These are phyloP conservation scores for Lojkania enalia DNA, from an alignment of 2,329 filamentous ascomycete genomes.

Conservation along the genomic window DNA sequence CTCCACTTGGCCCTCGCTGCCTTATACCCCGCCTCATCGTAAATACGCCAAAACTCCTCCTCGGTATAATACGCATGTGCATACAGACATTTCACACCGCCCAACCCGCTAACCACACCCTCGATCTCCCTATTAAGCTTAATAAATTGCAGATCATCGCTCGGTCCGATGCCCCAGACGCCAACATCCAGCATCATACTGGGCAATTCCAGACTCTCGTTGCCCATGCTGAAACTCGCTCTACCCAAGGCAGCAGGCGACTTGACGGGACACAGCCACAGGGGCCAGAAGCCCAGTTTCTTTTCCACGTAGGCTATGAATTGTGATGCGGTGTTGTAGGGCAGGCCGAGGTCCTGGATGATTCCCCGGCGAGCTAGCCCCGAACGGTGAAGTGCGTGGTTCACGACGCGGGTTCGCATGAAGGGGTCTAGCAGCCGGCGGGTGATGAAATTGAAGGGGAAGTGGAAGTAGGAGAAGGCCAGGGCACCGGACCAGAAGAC, in stretches of 20 bases:
- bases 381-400: constrained; percentile 63
- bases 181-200: constrained; percentile 48
- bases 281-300: constrained; percentile 56
- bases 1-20: constrained; percentile 63
- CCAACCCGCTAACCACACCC: constrained; percentile 65
- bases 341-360: constrained; percentile 66
- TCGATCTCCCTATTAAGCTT: constrained; percentile 70
- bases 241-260: constrained; percentile 23
- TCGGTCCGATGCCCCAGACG: constrained; percentile 64
- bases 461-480: constrained; percentile 63
- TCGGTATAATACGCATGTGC: constrained; percentile 79
- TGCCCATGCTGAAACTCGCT: constrained; percentile 36
- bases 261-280: constrained; percentile 62
- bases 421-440: constrained; percentile 63
- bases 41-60: constrained; percentile 67
- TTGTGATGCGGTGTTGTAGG: constrained; percentile 53
- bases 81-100: constrained; percentile 82
- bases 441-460: constrained; percentile 63
- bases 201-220: constrained; percentile 25
- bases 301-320: constrained; percentile 59
- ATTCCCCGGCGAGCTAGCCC: constrained; percentile 60
- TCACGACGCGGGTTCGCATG: constrained; percentile 64
- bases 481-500: constrained; percentile 67
- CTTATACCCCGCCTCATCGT: constrained; percentile 63
- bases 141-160: constrained; percentile 60